Evolutionary conservation across 345 rosid species (phyloP), one percentile per base, ranked within the genome.

Genomic region (Erodium maritimum): DNA sequence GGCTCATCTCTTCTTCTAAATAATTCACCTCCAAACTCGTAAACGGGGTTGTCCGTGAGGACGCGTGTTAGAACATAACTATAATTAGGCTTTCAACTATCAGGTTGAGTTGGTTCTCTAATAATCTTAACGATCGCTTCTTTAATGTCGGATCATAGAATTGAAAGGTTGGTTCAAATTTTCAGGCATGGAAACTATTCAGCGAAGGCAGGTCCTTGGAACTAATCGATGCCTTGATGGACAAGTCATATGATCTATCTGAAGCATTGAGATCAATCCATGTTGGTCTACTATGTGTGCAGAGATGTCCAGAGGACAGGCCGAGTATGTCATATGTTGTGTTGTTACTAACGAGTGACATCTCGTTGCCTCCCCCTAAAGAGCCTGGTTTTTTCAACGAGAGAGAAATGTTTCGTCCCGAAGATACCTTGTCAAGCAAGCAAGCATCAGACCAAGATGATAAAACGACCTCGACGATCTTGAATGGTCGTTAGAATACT

Each of bases 171-270:
- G n/a, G n/a, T n/a, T n/a, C n/a, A 29, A 14, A 14, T 18, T n/a
- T 11, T 56, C 42, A 67, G 71, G 66, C 71, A 34, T 67, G 71
- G 71, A 12, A 55, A 23, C 21, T 57, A 33, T 65, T 61, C 57
- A 33, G 51, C 17, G 62, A 58, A 24, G 60, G 54, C 12, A 54
- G 24, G 21, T 19, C 21, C 0, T 33, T 57, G 53, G 57, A 65
- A 52, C 42, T 65, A 16, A 54, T 51, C 6, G 62, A 58, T 51
- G 13, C 56, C 0, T 57, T 59, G 50, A n/a, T 65, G 17, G 57
- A 29, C 52, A 23, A 58, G 17, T 21, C 68, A 21, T 51, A 14
- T 52, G 14, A 20, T 13, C 5, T 23, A 19, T 58, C 52, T 6
- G 25, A 65, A 57, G 57, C 52, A 3, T 21, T 58, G 21, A 7